Percentiles rank a stretch among this genome's conserved stretches.
These are phyloP conservation scores for Rhodotorula diobovata DNA, from an alignment of 768 basidiomycete genomes.

Conservation along the genomic window DNA sequence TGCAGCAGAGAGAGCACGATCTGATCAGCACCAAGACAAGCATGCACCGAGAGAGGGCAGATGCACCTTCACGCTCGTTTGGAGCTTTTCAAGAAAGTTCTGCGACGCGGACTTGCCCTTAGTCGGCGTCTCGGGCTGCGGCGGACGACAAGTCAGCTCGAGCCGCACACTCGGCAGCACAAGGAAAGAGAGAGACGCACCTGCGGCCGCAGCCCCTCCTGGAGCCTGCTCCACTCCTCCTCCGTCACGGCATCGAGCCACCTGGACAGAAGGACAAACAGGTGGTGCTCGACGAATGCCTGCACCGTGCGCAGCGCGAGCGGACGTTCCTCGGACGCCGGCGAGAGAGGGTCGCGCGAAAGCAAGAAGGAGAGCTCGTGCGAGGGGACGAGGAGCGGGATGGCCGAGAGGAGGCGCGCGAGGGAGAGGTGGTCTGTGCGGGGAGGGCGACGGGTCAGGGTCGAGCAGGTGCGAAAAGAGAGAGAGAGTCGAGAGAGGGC, in stretches of 20 bases:
- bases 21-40: not conserved
- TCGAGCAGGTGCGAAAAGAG: not conserved
- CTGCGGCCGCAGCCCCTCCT: not conserved
- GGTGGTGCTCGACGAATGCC: slow-evolving; percentile 32
- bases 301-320: slow-evolving; percentile 14
- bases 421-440: slow-evolving; percentile 31
- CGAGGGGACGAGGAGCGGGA: slow-evolving; percentile 24
- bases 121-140: not conserved
- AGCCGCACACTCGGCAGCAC: no score
- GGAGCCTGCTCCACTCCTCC: slow-evolving; percentile 8
- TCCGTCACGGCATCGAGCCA: slow-evolving; percentile 22
- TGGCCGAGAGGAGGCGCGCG: slow-evolving; percentile 8
- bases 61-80: slow-evolving; percentile 8
- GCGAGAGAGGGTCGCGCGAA: slow-evolving; percentile 23
- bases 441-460: not conserved
- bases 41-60: no score
- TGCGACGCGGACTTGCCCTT: not conserved
- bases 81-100: slow-evolving; percentile 27
- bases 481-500: not conserved
- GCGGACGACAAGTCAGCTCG: not conserved
- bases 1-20: no score
- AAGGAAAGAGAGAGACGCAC: not conserved
- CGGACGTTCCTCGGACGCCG: slow-evolving; percentile 3
- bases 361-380: slow-evolving; percentile 19
- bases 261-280: slow-evolving; percentile 20